Evolutionary conservation across 306 rosid species (phyloP), one percentile per base, ranked within the genome.

Genomic region (Begonia masoniana): DNA sequence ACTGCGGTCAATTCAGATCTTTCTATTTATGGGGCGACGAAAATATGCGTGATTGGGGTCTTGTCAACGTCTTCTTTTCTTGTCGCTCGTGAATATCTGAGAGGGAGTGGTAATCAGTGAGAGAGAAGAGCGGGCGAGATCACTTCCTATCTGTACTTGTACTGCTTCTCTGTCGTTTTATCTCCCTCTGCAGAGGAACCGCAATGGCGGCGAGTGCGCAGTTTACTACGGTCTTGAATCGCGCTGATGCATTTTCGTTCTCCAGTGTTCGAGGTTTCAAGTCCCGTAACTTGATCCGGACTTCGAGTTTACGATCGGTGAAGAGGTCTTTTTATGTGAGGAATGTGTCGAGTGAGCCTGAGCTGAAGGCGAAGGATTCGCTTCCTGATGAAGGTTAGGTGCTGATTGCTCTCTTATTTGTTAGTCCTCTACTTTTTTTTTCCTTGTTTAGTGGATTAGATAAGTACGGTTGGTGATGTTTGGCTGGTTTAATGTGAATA

Each of bases 181-280:
- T 5, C 43, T 48, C 1, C 4, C 8, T 0, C 59, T 49, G 52
- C 31, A 46, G 63, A 47, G 5, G 17, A 1, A 14, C 12, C 52
- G 74, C 58, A 70, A 82, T 83, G 96, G 88, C 85, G 10, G 69
- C 82, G 12, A 51, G 16, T 69, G 74, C 84, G 62, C 94, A 74
- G 13, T 75, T 83, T 47, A 68, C 92, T 9, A 58, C 74, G 10
- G 71, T 61, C 36, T 63, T 69, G 47, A 52, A 50, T 19, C 67
- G 59, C 52, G 63, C 57, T 12, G 62, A 62, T 47, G 51, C 87
- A 3, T 52, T 66, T 58, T 56, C 73, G 41, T 72, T 63, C n/a
- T 54, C 83, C 15, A 58, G 61, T 35, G 15, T 83, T 49, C 43
- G 81, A 52, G 72, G 55, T 56, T 62, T 67, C 57, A 19, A 74